These are phyloP conservation scores for Lactarius akahatsu DNA, from an alignment of 768 basidiomycete genomes.

Conservation along the genomic window DNA sequence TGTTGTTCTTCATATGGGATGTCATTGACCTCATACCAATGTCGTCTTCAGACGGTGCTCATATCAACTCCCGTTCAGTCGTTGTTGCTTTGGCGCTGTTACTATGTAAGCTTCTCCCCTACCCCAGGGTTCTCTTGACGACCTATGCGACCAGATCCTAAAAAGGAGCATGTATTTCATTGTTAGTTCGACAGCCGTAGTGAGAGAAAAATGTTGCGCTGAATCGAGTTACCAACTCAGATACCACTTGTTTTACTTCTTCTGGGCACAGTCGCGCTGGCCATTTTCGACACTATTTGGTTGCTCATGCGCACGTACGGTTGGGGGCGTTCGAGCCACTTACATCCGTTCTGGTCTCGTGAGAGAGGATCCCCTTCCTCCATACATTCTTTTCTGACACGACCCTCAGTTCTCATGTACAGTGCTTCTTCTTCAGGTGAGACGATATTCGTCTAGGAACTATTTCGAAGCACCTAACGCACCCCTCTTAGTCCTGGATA, in stretches of 20 bases:
- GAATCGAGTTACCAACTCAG: background rate
- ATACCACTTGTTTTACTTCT: constrained; percentile 2
- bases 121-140: background rate
- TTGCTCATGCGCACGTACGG: background rate
- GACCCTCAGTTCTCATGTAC: constrained; percentile 2
- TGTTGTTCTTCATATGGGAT: background rate
- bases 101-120: background rate
- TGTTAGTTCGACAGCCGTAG: background rate
- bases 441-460: background rate
- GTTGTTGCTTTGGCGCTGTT: constrained; percentile 14
- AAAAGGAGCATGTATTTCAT: constrained; percentile 5
- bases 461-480: background rate
- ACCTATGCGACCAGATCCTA: background rate
- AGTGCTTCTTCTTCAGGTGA: constrained; percentile 7
- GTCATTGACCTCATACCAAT: background rate
- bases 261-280: constrained; percentile 1
- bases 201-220: background rate
- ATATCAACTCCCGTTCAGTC: constrained; percentile 12
- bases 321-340: background rate
- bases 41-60: constrained; percentile 3
- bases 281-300: background rate
- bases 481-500: constrained; percentile 4
- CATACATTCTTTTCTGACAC: background rate
- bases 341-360: background rate
- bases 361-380: constrained; percentile 3